A percentile compares a stretch with the other conserved stretches of the same genome.
Conservation (phyloP, 2,329 filamentous ascomycete species). For the Penicillium sp. region DNA sequence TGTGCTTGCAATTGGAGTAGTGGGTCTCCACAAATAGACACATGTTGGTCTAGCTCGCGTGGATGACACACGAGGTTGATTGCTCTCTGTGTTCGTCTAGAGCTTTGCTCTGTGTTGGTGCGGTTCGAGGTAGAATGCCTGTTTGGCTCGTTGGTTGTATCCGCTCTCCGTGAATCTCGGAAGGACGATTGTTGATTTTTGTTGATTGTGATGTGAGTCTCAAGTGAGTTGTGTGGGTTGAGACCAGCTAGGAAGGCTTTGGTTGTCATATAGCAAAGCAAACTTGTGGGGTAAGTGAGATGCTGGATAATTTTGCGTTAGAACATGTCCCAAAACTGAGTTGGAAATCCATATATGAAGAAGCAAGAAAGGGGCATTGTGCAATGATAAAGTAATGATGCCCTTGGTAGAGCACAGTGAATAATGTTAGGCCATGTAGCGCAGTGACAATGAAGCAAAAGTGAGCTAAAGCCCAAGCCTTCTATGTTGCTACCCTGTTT, state of each 20-base stretch:
- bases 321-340: neutral
- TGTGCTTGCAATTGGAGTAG: slow-evolving; percentile 28
- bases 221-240: neutral
- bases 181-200: neutral
- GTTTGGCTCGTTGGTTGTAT: neutral
- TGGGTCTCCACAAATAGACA: slow-evolving; percentile 27
- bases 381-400: neutral
- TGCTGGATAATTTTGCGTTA: neutral
- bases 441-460: neutral
- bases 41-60: slow-evolving; percentile 19
- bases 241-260: neutral
- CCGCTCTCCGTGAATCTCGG: neutral
- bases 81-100: neutral
- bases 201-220: neutral
- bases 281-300: no score
- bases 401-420: neutral
- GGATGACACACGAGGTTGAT: no score
- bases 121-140: neutral
- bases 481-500: neutral
- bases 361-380: neutral
- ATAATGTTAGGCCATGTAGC: neutral
- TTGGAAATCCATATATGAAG: neutral
- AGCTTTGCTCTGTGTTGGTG: neutral
- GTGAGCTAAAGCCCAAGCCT: neutral
- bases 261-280: neutral